Conservation (phyloP, 2,329 filamentous ascomycete genomes). For the Dactylellina leptospora region DNA sequence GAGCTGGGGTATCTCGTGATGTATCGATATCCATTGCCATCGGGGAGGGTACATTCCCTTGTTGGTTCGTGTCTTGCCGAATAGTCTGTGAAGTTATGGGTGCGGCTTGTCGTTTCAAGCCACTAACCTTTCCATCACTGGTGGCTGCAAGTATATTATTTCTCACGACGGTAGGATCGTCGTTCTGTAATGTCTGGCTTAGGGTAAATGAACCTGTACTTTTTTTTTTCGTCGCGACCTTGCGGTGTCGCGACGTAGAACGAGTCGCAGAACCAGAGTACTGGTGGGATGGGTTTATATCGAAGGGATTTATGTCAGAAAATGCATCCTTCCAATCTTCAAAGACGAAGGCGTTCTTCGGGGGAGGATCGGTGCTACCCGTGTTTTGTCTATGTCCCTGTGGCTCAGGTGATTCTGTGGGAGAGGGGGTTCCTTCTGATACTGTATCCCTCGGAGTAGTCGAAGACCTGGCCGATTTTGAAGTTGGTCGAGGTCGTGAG, state of each 20-base stretch:
- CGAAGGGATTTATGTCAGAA: conserved; percentile 43
- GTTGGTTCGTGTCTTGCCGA: conserved; percentile 12
- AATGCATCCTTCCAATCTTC: conserved; percentile 50
- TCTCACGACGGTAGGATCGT: background rate
- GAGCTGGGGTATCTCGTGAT: conserved; percentile 21
- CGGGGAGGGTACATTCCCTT: conserved; percentile 23
- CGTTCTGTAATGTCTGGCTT: background rate
- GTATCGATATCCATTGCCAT: conserved; percentile 52
- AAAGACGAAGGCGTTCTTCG: conserved; percentile 38
- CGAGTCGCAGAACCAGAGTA: conserved; percentile 10
- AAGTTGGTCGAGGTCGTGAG: conserved; percentile 45
- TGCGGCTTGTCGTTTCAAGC: too few species aligned
- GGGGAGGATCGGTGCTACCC: background rate
- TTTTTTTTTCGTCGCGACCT: conserved; percentile 31
- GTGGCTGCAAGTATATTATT: background rate
- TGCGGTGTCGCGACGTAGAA: conserved; percentile 42
- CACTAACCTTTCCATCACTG: too few species aligned
- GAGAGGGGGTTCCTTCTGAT: background rate
- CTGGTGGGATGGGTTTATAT: conserved; percentile 33
- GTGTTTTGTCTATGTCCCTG: background rate
- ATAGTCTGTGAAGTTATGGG: background rate
- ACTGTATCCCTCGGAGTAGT: conserved; percentile 2
- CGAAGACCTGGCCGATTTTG: conserved; percentile 16
- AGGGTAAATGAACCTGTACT: conserved; percentile 15
- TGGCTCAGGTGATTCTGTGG: background rate